Evolutionary conservation across 2,329 filamentous ascomycete genomes (phyloP).

Genomic region (Sphaerostilbella broomeana): DNA sequence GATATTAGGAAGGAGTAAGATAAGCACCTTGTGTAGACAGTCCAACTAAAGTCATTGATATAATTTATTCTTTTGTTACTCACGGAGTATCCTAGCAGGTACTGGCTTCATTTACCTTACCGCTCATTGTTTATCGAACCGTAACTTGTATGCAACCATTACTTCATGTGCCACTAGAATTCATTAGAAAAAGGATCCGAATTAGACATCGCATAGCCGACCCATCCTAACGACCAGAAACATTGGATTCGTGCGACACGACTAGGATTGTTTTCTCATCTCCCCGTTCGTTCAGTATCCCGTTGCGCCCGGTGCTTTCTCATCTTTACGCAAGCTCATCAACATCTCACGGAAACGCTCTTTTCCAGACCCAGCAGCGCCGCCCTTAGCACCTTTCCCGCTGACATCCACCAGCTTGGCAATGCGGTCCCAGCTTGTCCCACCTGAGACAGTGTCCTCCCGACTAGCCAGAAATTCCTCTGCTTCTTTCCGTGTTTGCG

Average conservation of each 20-base stretch:
- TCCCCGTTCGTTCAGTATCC: conserved; percentile 43
- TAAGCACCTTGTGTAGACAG: conserved; percentile 11
- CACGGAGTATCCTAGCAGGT: no score
- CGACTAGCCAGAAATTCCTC: conserved; percentile 84
- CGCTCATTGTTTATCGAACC: no score
- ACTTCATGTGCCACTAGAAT: conserved; percentile 26
- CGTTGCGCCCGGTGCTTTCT: conserved; percentile 67
- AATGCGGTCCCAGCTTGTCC: conserved; percentile 97
- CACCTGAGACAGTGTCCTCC: conserved; percentile 88
- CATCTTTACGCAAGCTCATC: conserved; percentile 82
- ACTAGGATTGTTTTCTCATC: conserved; percentile 3
- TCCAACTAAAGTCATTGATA: no score
- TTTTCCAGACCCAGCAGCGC: conserved; percentile 86
- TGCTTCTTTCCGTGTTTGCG: conserved; percentile 83
- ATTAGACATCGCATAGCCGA: conserved; percentile 8
- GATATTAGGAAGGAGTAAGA: conserved; percentile 5
- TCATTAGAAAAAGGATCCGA: conserved; percentile 17
- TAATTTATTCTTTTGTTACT: no score
- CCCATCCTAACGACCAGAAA: conserved; percentile 3
- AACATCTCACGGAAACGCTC: conserved; percentile 91
- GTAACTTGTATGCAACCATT: conserved; percentile 25
- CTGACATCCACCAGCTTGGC: conserved; percentile 96
- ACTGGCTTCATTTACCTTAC: no score
- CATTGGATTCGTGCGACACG: not conserved
- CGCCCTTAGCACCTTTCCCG: conserved; percentile 82